Evolutionary conservation across 768 basidiomycete species (phyloP).

Genomic region (Serendipita indica): DNA sequence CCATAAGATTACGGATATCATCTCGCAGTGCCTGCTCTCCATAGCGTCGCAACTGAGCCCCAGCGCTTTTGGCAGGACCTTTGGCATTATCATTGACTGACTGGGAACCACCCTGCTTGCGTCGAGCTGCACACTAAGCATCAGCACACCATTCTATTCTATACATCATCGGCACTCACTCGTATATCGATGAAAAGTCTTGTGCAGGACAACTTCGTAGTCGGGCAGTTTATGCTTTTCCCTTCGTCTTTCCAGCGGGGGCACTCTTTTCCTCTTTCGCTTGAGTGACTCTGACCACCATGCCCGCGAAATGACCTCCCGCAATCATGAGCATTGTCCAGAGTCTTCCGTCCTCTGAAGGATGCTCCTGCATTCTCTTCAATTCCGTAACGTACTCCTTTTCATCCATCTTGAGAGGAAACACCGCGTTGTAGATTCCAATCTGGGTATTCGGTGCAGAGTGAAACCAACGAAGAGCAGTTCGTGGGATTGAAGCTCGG

Average conservation of each 20-base stretch:
- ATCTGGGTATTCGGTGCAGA: constrained; percentile 77
- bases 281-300: constrained; percentile 58
- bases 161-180: constrained; percentile 40
- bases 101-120: constrained; percentile 96
- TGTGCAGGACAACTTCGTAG: constrained; percentile 69
- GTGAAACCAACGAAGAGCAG: constrained; percentile 82
- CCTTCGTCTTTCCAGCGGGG: constrained; percentile 23
- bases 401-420: constrained; percentile 34
- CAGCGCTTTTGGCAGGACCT: constrained; percentile 84
- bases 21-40: constrained; percentile 89
- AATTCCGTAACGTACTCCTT: constrained; percentile 36
- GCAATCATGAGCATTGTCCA: constrained; percentile 97
- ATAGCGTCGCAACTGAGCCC: constrained; percentile 83
- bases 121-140: constrained; percentile 49
- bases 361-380: constrained; percentile 42
- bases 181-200: constrained; percentile 97
- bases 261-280: constrained; percentile 30
- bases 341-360: constrained; percentile 41
- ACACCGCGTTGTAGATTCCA: constrained; percentile 68
- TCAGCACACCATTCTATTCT: neutral
- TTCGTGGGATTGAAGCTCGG: constrained; percentile 28
- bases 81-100: constrained; percentile 84
- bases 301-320: constrained; percentile 95
- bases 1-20: constrained; percentile 73
- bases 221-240: constrained; percentile 50